Conservation (phyloP, 192 early-diverging fungal species). For the Mortierella antarctica region DNA sequence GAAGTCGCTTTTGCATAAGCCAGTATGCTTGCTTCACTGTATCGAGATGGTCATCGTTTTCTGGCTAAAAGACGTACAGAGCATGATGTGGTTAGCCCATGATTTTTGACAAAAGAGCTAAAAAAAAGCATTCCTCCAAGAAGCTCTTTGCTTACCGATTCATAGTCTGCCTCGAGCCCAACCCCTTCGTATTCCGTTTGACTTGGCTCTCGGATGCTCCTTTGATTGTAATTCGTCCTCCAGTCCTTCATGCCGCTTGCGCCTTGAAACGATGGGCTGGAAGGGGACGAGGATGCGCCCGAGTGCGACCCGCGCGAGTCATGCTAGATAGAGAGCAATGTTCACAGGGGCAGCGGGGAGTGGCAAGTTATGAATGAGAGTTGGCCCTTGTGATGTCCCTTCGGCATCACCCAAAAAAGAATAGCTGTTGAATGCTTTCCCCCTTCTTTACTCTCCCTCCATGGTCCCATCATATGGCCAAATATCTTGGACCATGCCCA, state of each 20-base stretch:
- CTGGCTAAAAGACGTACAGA: background rate
- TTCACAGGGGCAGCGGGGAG: background rate
- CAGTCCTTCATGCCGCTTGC: slow-evolving; percentile 19
- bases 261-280: background rate
- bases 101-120: background rate
- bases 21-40: slow-evolving; percentile 18
- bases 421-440: too few species aligned
- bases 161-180: slow-evolving; percentile 27
- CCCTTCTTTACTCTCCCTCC: too few species aligned
- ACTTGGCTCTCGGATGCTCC: slow-evolving; percentile 38
- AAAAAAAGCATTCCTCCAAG: background rate
- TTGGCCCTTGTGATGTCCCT: too few species aligned
- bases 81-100: background rate
- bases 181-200: slow-evolving; percentile 33
- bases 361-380: background rate
- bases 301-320: slow-evolving; percentile 28
- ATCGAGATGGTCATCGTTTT: slow-evolving; percentile 21
- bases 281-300: slow-evolving; percentile 14
- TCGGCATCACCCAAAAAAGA: too few species aligned
- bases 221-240: slow-evolving; percentile 25
- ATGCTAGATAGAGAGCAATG: slow-evolving; percentile 17
- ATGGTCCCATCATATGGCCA: too few species aligned
- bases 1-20: slow-evolving; percentile 29
- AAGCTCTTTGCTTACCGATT: slow-evolving; percentile 20
- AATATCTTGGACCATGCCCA: background rate